Evolutionary conservation across 106 monocot genomes (phyloP).

Genomic region (Dendrobium officinale): DNA sequence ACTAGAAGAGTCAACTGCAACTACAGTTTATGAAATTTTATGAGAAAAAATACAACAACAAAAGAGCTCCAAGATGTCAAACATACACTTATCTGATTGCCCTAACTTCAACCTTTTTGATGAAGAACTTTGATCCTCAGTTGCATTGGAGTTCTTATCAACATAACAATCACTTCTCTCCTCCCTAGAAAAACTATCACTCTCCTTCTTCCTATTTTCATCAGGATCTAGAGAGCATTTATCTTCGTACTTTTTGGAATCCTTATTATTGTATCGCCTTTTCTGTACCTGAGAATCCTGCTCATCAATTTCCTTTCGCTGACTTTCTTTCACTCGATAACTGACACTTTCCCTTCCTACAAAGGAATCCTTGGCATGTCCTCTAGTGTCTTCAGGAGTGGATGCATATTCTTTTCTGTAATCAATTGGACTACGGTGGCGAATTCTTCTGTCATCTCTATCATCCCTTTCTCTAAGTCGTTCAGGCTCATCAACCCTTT

Average conservation of each 20-base stretch:
- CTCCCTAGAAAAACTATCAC: slow-evolving; percentile 9
- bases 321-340: slow-evolving; percentile 17
- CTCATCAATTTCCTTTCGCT: slow-evolving; percentile 26
- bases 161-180: slow-evolving; percentile 11
- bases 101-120: slow-evolving; percentile 25
- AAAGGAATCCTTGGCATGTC: slow-evolving; percentile 13
- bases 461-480: slow-evolving; percentile 32
- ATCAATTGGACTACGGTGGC: slow-evolving; percentile 29
- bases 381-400: slow-evolving; percentile 19
- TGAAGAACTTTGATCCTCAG: slow-evolving; percentile 19
- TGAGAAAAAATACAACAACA: neutral
- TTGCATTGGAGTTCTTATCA: slow-evolving; percentile 8
- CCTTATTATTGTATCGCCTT: slow-evolving; percentile 32
- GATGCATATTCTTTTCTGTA: slow-evolving; percentile 28
- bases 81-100: slow-evolving; percentile 18
- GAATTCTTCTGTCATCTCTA: slow-evolving; percentile 38
- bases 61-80: neutral
- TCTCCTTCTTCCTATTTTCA: slow-evolving; percentile 19
- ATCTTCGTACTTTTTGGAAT: slow-evolving; percentile 29
- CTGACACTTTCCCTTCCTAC: slow-evolving; percentile 15
- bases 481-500: slow-evolving; percentile 17
- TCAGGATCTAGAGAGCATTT: slow-evolving; percentile 22
- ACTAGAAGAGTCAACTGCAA: neutral
- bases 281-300: slow-evolving; percentile 14
- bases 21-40: neutral